phyloP scores from a whole-genome alignment of 1,284 basidiomycete genomes.

The Ganoderma boninense region DNA sequence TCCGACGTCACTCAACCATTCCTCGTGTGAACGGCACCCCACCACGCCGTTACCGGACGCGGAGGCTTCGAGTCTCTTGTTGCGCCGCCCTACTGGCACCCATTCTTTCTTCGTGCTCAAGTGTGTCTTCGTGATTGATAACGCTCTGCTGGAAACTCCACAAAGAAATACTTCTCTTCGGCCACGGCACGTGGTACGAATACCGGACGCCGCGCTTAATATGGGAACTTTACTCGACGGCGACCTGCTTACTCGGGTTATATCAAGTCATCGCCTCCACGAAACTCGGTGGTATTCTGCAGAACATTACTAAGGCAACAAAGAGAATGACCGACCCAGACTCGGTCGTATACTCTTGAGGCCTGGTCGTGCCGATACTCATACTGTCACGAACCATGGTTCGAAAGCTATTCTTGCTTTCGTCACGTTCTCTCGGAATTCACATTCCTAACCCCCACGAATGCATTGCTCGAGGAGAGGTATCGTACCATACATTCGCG shows the following conservation, averaged over 20 bases:
- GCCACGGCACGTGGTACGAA: constrained; percentile 3
- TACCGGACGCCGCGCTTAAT: constrained; percentile 11
- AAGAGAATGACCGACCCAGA: neutral
- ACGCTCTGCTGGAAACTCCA: neutral
- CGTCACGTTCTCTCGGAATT: constrained; percentile 8
- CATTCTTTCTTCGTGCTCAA: neutral
- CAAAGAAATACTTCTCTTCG: neutral
- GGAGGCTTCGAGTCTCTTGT: neutral
- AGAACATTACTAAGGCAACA: constrained; percentile 3
- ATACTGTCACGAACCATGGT: neutral
- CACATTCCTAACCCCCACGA: constrained; percentile 3
- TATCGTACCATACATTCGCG: neutral
- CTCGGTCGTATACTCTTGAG: neutral
- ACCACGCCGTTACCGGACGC: neutral
- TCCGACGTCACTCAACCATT: neutral
- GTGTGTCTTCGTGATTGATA: neutral
- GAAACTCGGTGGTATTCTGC: constrained; percentile 5
- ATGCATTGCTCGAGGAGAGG: neutral
- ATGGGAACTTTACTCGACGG: constrained; percentile 19
- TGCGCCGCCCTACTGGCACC: neutral
- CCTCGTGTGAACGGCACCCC: neutral
- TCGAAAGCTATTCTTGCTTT: constrained; percentile 8
- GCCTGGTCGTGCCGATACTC: neutral
- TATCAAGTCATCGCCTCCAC: neutral
- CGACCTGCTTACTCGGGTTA: neutral